Evolutionary conservation across 495 filamentous ascomycete genomes (phyloP), one percentile per base, ranked within the genome.

Genomic region (Pyronema omphalodes): DNA sequence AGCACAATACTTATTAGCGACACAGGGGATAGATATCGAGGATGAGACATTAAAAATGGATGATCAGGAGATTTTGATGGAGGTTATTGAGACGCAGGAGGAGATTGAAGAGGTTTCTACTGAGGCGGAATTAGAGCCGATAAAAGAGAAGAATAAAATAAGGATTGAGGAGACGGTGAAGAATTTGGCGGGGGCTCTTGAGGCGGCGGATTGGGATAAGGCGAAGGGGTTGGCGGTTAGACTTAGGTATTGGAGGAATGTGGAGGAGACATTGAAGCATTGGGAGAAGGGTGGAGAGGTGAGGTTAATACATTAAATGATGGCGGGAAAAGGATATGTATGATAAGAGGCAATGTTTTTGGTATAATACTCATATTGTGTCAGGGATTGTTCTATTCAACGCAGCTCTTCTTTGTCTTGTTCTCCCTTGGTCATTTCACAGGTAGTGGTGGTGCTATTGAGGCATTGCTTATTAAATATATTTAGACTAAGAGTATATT

Each of bases 211-310:
- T 70, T 60, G 83, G 46, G 73, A 77, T 59, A 66, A 34, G 14
- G 91, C 86, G 35, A 78, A 73, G 70, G 62, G 52, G 54, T 86
- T 89, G 74, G 77, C 77, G 43, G 78, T 93, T 6, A 70, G 74
- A 67, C 69, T 96, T 74, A 72, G 86, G 68, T 98, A 94, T 72
- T 95, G 91, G 91, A 72, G 80, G 62, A 91, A 87, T 74, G 78
- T 98, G 48, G 74, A 76, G 47, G 82, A 93, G 70, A 83, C 80
- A 19, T 66, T 95, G 61, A 70, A 79, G 66, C 75, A 76, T 60
- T 94, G 89, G 91, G 88, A 86, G 74, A 78, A 73, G 67, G 87
- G 85, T 15, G 82, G 78, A 5, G 18, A 12, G 19, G 23, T 35
- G 12, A 23, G 11, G 12, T 36, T 51, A 33, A 36, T 51, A n/a